These are phyloP conservation scores for Melaleuca alternifolia DNA, from an alignment of 345 rosid species.

Conservation along the genomic window DNA sequence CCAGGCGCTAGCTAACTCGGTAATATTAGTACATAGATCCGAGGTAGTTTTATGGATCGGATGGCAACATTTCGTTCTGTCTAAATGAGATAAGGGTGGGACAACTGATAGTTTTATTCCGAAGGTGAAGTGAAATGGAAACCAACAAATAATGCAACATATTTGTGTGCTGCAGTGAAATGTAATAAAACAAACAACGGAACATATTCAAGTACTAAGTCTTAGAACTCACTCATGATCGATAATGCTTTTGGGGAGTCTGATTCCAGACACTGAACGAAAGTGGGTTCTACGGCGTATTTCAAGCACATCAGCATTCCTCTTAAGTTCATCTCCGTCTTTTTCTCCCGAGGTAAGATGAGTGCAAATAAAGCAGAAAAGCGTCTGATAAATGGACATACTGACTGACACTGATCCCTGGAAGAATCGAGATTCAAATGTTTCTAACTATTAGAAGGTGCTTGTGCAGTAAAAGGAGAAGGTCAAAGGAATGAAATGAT, in stretches of 20 bases:
- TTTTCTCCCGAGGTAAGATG: slow-evolving; percentile 93
- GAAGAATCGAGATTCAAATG: background rate
- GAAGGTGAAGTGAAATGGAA: background rate
- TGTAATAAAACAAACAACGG: background rate
- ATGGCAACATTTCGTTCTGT: background rate
- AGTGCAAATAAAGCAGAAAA: slow-evolving; percentile 66
- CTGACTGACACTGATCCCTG: slow-evolving; percentile 98
- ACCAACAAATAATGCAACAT: background rate
- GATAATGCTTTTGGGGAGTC: slow-evolving; percentile 56
- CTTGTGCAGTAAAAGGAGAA: background rate
- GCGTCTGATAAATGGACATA: slow-evolving; percentile 86
- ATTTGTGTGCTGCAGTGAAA: background rate
- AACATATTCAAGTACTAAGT: background rate
- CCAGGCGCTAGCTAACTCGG: background rate
- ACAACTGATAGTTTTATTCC: background rate
- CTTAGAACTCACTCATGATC: slow-evolving; percentile 71
- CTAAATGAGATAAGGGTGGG: background rate
- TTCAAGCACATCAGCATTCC: slow-evolving; percentile 86
- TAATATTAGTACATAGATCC: background rate
- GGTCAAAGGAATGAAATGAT: background rate
- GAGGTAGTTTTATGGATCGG: background rate
- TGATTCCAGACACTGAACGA: slow-evolving; percentile 38
- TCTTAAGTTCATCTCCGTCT: slow-evolving; percentile 79
- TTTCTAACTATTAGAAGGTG: background rate
- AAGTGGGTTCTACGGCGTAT: slow-evolving; percentile 74